These are phyloP conservation scores for Debaryomycetaceae sp. DNA, from an alignment of 1,139 yeast genomes.

Conservation along the genomic window DNA sequence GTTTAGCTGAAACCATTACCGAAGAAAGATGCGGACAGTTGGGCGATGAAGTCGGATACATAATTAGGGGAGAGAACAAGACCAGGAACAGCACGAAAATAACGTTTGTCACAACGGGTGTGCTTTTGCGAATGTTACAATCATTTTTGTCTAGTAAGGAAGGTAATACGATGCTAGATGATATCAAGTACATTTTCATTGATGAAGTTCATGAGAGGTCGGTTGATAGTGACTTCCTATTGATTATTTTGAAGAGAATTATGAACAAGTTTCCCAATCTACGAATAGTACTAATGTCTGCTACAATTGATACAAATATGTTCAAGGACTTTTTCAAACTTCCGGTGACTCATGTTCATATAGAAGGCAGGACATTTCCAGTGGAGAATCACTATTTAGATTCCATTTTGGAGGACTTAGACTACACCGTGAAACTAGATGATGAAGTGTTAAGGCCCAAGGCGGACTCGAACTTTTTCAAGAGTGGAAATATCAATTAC, in stretches of 20 bases:
- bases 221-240: constrained; percentile 80
- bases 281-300: constrained; percentile 85
- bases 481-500: constrained; percentile 66
- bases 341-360: constrained; percentile 59
- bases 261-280: constrained; percentile 46
- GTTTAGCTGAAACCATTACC: constrained; percentile 88
- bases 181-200: constrained; percentile 66
- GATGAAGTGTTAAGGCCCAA: constrained; percentile 48
- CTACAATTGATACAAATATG: constrained; percentile 76
- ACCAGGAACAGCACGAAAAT: constrained; percentile 61
- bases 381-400: constrained; percentile 74
- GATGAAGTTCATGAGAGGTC: constrained; percentile 98
- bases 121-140: constrained; percentile 80
- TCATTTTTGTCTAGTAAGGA: constrained; percentile 21
- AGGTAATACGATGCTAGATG: constrained; percentile 40
- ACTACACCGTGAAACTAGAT: constrained; percentile 50
- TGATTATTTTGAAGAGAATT: constrained; percentile 69
- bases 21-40: constrained; percentile 68
- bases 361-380: constrained; percentile 92
- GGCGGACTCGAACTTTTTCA: constrained; percentile 62
- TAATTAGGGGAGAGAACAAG: constrained; percentile 85
- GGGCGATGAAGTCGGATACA: constrained; percentile 83
- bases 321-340: constrained; percentile 61
- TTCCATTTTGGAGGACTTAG: constrained; percentile 50
- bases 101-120: constrained; percentile 90